phyloP scores from a whole-genome alignment of 1,139 yeast species.

The Scheffersomyces stambukii region DNA sequence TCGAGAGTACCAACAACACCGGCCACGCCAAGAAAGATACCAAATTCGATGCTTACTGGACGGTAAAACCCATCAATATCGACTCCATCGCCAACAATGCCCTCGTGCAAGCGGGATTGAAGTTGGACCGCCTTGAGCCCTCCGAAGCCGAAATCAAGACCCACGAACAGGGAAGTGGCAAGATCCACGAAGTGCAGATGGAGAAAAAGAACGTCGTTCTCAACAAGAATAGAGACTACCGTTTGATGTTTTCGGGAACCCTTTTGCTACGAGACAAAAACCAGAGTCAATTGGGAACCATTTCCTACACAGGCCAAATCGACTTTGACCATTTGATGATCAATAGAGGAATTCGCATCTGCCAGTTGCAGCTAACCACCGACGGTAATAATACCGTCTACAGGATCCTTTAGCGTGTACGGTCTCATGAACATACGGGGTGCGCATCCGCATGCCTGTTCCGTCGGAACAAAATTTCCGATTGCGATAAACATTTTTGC shows the following conservation, averaged over 20 bases:
- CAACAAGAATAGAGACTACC: slow-evolving; percentile 19
- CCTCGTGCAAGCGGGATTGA: slow-evolving; percentile 21
- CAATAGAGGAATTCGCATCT: slow-evolving; percentile 28
- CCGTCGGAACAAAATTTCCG: too few species aligned
- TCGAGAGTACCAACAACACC: slow-evolving; percentile 10
- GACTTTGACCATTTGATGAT: slow-evolving; percentile 31
- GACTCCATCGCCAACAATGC: slow-evolving; percentile 17
- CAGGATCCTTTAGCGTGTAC: too few species aligned
- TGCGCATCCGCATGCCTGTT: too few species aligned
- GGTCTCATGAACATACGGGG: too few species aligned
- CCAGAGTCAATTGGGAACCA: slow-evolving; percentile 14
- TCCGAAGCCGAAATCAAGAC: slow-evolving; percentile 18
- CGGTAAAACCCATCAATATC: slow-evolving; percentile 23
- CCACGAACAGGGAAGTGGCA: slow-evolving; percentile 22
- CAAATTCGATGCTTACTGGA: slow-evolving; percentile 18
- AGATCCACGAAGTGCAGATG: slow-evolving; percentile 19
- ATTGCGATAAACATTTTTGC: too few species aligned
- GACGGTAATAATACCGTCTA: too few species aligned
- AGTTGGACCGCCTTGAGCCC: slow-evolving; percentile 21
- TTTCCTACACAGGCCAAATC: slow-evolving; percentile 25
- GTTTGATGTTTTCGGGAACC: slow-evolving; percentile 22
- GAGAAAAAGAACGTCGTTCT: slow-evolving; percentile 7
- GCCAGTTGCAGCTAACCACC: slow-evolving; percentile 12
- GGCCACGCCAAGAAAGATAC: slow-evolving; percentile 2
- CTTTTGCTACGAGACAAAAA: slow-evolving; percentile 17